Evolutionary conservation across 1,139 yeast genomes (phyloP).

Genomic region (Geotrichum australiense): DNA sequence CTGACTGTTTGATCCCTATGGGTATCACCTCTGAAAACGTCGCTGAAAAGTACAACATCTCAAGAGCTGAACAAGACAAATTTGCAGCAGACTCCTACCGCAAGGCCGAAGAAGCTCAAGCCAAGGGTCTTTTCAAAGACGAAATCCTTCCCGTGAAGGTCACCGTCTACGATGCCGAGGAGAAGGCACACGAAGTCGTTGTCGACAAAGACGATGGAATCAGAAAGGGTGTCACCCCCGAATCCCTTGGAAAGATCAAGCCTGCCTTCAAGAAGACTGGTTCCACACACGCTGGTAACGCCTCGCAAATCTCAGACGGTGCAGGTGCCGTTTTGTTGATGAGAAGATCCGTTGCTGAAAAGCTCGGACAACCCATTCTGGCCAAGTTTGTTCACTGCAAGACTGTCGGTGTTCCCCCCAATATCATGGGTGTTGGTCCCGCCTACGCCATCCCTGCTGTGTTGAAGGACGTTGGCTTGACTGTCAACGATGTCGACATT

Average conservation of each 20-base stretch:
- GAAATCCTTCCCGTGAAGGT: conserved; percentile 75
- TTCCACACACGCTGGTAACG: conserved; percentile 88
- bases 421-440: conserved; percentile 96
- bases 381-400: conserved; percentile 75
- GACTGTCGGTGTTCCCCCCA: conserved; percentile 90
- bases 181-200: conserved; percentile 38
- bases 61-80: conserved; percentile 39
- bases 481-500: conserved; percentile 58
- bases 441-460: conserved; percentile 87
- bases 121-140: conserved; percentile 66
- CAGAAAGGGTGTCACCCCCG: conserved; percentile 77
- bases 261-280: conserved; percentile 89
- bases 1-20: conserved; percentile 77
- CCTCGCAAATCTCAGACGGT: conserved; percentile 93
- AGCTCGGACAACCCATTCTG: conserved; percentile 55
- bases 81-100: conserved; percentile 39
- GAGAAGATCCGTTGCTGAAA: conserved; percentile 81
- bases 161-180: conserved; percentile 34
- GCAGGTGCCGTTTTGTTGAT: conserved; percentile 85
- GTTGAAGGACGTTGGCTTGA: conserved; percentile 57
- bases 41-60: conserved; percentile 41
- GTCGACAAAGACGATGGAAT: conserved; percentile 87
- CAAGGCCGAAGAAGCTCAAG: conserved; percentile 72
- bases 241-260: conserved; percentile 60
- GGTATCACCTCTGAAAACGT: conserved; percentile 84